phyloP scores from a whole-genome alignment of 2,329 filamentous ascomycete species.

The Apiospora phragmitis region DNA sequence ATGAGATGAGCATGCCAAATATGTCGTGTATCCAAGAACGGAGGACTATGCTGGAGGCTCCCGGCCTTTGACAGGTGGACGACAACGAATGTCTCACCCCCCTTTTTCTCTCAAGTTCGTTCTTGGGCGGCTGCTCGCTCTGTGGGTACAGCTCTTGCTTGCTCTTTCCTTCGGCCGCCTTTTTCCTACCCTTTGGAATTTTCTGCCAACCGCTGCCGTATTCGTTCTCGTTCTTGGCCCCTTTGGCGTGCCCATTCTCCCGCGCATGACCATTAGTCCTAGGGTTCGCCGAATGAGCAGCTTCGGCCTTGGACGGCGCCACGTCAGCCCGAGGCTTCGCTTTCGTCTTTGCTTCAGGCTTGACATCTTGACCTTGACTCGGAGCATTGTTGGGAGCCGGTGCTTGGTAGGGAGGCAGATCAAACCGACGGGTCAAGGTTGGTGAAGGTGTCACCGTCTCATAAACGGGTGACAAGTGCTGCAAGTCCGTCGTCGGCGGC shows the following conservation, averaged over 20 bases:
- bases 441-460: constrained; percentile 74
- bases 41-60: background rate
- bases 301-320: constrained; percentile 23
- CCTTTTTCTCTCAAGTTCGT: constrained; percentile 65
- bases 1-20: constrained; percentile 6
- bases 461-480: constrained; percentile 70
- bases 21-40: constrained; percentile 1
- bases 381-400: constrained; percentile 14
- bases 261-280: constrained; percentile 41
- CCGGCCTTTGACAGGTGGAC: background rate
- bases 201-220: constrained; percentile 57
- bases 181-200: constrained; percentile 54
- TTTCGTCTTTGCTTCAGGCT: constrained; percentile 27
- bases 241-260: constrained; percentile 55
- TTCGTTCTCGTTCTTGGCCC: constrained; percentile 54
- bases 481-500: constrained; percentile 42
- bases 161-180: constrained; percentile 49
- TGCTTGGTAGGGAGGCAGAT: constrained; percentile 35
- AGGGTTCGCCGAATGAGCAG: constrained; percentile 23
- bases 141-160: constrained; percentile 41
- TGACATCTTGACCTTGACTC: constrained; percentile 21
- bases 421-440: constrained; percentile 56
- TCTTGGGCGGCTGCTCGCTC: constrained; percentile 56
- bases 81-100: constrained; percentile 38
- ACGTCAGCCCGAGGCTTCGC: constrained; percentile 28